Evolutionary conservation across 306 rosid genomes (phyloP).

Genomic region (Lupinus albus): DNA sequence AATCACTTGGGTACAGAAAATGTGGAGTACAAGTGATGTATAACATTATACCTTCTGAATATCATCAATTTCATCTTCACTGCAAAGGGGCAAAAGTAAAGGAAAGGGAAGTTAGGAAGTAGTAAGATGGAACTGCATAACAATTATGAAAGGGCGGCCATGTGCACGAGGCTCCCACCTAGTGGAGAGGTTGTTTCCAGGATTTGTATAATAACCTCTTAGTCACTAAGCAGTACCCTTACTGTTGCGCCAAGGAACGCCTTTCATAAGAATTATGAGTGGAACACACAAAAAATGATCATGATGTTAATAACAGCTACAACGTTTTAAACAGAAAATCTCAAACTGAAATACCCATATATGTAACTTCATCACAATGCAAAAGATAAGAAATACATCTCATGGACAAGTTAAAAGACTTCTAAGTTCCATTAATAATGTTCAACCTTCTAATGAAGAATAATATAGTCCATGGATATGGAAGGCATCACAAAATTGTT

Average conservation of each 20-base stretch:
- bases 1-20: slow-evolving; percentile 30
- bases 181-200: too few relatives aligned
- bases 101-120: slow-evolving; percentile 34
- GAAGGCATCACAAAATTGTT: background rate
- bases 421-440: slow-evolving; percentile 12
- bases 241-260: too few relatives aligned
- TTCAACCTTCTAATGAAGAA: slow-evolving; percentile 29
- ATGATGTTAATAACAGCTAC: slow-evolving; percentile 9
- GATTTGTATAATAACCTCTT: too few relatives aligned
- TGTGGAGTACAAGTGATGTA: slow-evolving; percentile 33
- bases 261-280: slow-evolving; percentile 32
- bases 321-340: slow-evolving; percentile 8
- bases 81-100: slow-evolving; percentile 46
- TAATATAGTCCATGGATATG: slow-evolving; percentile 2
- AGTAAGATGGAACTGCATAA: too few relatives aligned
- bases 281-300: slow-evolving; percentile 4
- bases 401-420: slow-evolving; percentile 21
- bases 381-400: slow-evolving; percentile 20
- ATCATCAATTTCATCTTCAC: slow-evolving; percentile 98
- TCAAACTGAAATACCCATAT: slow-evolving; percentile 21
- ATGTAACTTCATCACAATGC: slow-evolving; percentile 19
- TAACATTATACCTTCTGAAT: slow-evolving; percentile 79
- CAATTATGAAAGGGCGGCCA: background rate
- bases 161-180: too few relatives aligned
- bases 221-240: too few relatives aligned